Evolutionary conservation across 2,329 filamentous ascomycete species (phyloP).

Genomic region (Pezicula radicicola): DNA sequence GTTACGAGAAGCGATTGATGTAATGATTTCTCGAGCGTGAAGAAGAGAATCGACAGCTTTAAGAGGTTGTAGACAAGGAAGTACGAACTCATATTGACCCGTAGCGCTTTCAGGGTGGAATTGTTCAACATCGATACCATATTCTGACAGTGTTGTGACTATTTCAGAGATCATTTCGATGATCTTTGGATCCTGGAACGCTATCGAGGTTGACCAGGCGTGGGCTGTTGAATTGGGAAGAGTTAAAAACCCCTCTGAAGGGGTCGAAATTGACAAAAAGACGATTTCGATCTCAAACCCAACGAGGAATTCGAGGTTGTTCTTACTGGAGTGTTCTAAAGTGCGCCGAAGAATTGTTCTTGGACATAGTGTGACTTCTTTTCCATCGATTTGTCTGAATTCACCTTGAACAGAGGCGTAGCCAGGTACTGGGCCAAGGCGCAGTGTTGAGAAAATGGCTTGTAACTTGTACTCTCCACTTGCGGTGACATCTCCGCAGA

Average conservation of each 20-base stretch:
- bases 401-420: constrained; percentile 66
- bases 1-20: constrained; percentile 57
- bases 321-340: constrained; percentile 45
- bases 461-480: constrained; percentile 65
- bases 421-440: constrained; percentile 52
- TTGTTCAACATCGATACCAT: constrained; percentile 66
- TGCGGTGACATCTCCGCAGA: constrained; percentile 50
- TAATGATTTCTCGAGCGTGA: constrained; percentile 67
- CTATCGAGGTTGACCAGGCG: constrained; percentile 66
- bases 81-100: constrained; percentile 76
- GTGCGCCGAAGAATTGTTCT: constrained; percentile 57
- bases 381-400: constrained; percentile 57
- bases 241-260: constrained; percentile 29
- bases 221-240: constrained; percentile 59
- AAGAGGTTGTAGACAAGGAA: constrained; percentile 60
- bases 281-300: constrained; percentile 84
- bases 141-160: constrained; percentile 52
- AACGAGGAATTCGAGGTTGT: constrained; percentile 57
- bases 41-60: constrained; percentile 70
- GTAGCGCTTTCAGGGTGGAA: constrained; percentile 71
- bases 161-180: constrained; percentile 64
- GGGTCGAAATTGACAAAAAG: constrained; percentile 49
- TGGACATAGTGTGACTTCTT: constrained; percentile 56
- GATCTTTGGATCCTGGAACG: constrained; percentile 56
- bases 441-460: constrained; percentile 63